phyloP scores from a whole-genome alignment of 306 rosid genomes.

The Rubus parviflorus region DNA sequence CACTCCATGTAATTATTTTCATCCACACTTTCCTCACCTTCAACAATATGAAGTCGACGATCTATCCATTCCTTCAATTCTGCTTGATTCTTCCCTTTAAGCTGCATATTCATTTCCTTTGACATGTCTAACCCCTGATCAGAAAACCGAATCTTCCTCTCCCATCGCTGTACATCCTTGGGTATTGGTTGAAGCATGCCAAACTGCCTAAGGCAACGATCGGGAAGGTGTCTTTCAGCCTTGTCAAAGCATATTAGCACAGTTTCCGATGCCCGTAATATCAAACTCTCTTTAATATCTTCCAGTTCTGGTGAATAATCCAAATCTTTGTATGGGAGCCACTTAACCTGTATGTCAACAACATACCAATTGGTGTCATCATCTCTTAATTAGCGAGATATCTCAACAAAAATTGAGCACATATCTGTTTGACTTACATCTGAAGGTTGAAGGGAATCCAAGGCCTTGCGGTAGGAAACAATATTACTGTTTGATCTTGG shows the following conservation, averaged over 20 bases:
- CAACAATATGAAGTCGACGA: slow-evolving; percentile 37
- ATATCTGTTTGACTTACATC: slow-evolving; percentile 48
- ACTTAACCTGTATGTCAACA: slow-evolving; percentile 55
- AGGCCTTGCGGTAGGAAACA: slow-evolving; percentile 70
- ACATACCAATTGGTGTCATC: slow-evolving; percentile 16
- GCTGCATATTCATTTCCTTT: slow-evolving; percentile 15
- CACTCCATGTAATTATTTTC: slow-evolving; percentile 58
- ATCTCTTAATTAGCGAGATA: background rate
- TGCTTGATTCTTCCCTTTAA: slow-evolving; percentile 48
- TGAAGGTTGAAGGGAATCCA: slow-evolving; percentile 65
- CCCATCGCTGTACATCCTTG: slow-evolving; percentile 59
- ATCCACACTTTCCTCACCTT: slow-evolving; percentile 35
- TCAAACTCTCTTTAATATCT: slow-evolving; percentile 45
- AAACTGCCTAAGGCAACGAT: slow-evolving; percentile 72
- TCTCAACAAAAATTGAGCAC: background rate
- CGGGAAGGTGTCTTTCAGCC: slow-evolving; percentile 74
- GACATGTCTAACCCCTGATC: slow-evolving; percentile 58
- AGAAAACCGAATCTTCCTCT: slow-evolving; percentile 55
- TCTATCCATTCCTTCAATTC: slow-evolving; percentile 64
- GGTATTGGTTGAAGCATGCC: slow-evolving; percentile 75
- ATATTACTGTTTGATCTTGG: slow-evolving; percentile 66
- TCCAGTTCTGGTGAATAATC: slow-evolving; percentile 50
- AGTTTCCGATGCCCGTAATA: slow-evolving; percentile 55
- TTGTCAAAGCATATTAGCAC: slow-evolving; percentile 75
- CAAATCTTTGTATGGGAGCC: slow-evolving; percentile 76